Conservation (phyloP, 208 protist species). For the Acanthamoeba castellanii region DNA sequence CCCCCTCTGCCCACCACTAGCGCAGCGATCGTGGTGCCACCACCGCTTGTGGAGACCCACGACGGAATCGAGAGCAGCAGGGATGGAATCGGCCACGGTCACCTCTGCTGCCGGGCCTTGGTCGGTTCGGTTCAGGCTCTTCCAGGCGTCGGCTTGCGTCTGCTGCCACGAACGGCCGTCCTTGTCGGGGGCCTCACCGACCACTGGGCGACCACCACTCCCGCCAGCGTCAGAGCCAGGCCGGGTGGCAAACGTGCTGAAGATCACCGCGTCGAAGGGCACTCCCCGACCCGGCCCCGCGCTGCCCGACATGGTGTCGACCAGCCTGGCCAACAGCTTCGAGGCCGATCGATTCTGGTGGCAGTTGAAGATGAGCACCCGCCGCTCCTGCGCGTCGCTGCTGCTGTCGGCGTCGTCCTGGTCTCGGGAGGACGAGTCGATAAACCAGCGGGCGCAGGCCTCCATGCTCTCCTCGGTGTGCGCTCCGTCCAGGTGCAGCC, state of each 20-base stretch:
- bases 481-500: constrained; percentile 68
- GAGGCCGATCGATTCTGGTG: neutral
- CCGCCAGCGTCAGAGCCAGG: too few relatives aligned
- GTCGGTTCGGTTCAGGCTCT: neutral
- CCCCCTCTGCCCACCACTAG: neutral
- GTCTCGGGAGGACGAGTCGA: neutral
- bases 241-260: constrained; percentile 37
- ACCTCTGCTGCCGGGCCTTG: neutral
- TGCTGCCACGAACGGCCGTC: constrained; percentile 4
- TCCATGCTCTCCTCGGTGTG: constrained; percentile 71
- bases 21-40: neutral
- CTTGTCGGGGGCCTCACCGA: neutral
- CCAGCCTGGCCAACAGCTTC: constrained; percentile 33
- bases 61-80: neutral
- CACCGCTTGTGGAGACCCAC: neutral
- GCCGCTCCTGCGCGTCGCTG: neutral
- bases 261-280: constrained; percentile 54
- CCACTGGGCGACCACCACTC: neutral
- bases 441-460: constrained; percentile 53
- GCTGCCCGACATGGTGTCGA: neutral
- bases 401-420: neutral
- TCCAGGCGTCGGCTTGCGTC: neutral
- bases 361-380: constrained; percentile 63
- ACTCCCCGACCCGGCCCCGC: neutral
- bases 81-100: constrained; percentile 2